Conservation (phyloP, 495 filamentous ascomycete genomes). For the Talaromyces trachyspermus region DNA sequence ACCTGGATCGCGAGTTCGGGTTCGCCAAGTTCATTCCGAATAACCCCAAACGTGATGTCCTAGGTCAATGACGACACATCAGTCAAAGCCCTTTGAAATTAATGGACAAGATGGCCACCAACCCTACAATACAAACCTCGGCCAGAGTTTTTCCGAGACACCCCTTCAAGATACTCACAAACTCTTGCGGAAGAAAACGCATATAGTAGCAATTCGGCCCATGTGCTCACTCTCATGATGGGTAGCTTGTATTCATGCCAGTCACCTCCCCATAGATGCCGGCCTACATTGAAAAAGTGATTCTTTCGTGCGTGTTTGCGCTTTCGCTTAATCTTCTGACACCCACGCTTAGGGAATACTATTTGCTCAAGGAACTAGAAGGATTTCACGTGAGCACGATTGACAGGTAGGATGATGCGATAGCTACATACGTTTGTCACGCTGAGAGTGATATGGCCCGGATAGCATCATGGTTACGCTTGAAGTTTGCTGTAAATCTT, state of each 20-base stretch:
- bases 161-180: slow-evolving; percentile 9
- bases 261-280: background rate
- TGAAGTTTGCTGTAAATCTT: background rate
- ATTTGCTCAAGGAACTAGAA: too few species aligned
- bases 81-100: background rate
- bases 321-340: background rate
- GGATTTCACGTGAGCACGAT: too few species aligned
- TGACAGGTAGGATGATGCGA: background rate
- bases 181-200: background rate
- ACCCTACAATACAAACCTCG: slow-evolving; percentile 6
- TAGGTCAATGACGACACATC: slow-evolving; percentile 1
- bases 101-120: background rate
- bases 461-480: background rate
- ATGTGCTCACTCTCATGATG: background rate
- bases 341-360: too few species aligned
- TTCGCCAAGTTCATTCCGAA: slow-evolving; percentile 13
- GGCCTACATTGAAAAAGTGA: background rate
- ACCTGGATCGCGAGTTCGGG: slow-evolving; percentile 13
- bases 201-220: background rate
- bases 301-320: background rate
- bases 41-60: slow-evolving; percentile 14
- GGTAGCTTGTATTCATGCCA: background rate
- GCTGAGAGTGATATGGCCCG: too few species aligned
- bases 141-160: slow-evolving; percentile 7
- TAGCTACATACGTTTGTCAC: background rate